phyloP scores from a whole-genome alignment of 148 eudicot species.

The Persicaria tinctoria region DNA sequence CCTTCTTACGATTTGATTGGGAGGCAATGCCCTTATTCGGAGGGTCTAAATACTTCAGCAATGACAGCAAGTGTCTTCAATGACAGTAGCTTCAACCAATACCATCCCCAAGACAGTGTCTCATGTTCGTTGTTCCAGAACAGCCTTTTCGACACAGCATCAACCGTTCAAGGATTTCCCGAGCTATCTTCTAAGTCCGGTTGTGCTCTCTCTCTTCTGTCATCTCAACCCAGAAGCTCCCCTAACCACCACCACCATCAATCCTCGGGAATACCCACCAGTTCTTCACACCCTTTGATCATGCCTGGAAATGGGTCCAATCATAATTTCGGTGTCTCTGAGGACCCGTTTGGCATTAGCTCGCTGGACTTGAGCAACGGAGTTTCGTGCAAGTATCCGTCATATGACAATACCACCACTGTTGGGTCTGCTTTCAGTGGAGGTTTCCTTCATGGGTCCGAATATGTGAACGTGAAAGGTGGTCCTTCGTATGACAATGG shows the following conservation, averaged over 20 bases:
- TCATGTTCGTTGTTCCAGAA: conserved; percentile 3
- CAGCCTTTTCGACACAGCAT: conserved; percentile 10
- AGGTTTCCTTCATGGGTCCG: conserved; percentile 32
- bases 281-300: conserved; percentile 11
- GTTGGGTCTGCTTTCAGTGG: conserved; percentile 12
- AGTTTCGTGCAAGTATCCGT: neutral
- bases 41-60: conserved; percentile 3
- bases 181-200: conserved; percentile 21
- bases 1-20: neutral
- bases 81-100: neutral
- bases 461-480: conserved; percentile 20
- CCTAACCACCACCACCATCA: no score
- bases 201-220: conserved; percentile 94
- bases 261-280: conserved; percentile 13
- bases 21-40: neutral
- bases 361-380: conserved; percentile 1
- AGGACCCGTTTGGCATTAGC: neutral
- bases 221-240: conserved; percentile 43
- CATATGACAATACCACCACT: neutral
- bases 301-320: neutral
- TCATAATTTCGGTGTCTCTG: conserved; percentile 2
- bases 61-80: conserved; percentile 4
- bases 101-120: neutral
- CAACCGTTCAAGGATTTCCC: conserved; percentile 9
- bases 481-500: conserved; percentile 24